Percentiles rank a stretch among this genome's conserved stretches.
Conservation (phyloP, 2,329 filamentous ascomycete species). For the Nakataea oryzae region DNA sequence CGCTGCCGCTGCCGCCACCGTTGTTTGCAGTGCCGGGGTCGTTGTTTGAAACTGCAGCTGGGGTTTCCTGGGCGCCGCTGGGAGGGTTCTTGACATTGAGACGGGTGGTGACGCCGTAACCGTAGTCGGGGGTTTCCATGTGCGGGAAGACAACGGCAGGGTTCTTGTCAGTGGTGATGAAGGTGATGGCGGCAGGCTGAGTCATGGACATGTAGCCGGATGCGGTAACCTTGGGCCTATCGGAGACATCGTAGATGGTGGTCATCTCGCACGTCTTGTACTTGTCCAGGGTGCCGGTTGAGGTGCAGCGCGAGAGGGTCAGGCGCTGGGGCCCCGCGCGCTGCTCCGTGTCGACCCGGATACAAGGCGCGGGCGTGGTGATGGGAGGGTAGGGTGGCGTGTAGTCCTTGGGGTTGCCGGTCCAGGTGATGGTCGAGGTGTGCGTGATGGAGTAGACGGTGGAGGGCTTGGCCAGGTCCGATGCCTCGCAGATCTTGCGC, state of each 20-base stretch:
- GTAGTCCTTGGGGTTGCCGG: constrained; percentile 32
- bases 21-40: not conserved
- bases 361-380: constrained; percentile 21
- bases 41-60: constrained; percentile 8
- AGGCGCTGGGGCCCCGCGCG: not conserved
- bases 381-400: constrained; percentile 33
- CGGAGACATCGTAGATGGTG: constrained; percentile 1
- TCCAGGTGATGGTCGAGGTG: constrained; percentile 39
- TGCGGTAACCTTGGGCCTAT: constrained; percentile 3
- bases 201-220: constrained; percentile 6
- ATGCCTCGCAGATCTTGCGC: constrained; percentile 11
- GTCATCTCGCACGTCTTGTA: constrained; percentile 6
- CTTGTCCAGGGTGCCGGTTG: not conserved
- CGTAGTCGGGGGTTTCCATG: constrained; percentile 27
- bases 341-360: constrained; percentile 17
- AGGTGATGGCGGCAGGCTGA: constrained; percentile 15
- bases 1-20: not conserved
- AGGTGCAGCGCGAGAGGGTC: constrained; percentile 8
- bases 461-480: constrained; percentile 7
- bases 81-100: constrained; percentile 9
- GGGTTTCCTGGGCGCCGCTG: constrained; percentile 1
- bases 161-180: constrained; percentile 44
- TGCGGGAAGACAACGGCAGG: constrained; percentile 35
- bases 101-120: constrained; percentile 12
- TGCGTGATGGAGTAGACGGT: constrained; percentile 34